Evolutionary conservation across 345 rosid genomes (phyloP).

Genomic region (Brassica carinata): DNA sequence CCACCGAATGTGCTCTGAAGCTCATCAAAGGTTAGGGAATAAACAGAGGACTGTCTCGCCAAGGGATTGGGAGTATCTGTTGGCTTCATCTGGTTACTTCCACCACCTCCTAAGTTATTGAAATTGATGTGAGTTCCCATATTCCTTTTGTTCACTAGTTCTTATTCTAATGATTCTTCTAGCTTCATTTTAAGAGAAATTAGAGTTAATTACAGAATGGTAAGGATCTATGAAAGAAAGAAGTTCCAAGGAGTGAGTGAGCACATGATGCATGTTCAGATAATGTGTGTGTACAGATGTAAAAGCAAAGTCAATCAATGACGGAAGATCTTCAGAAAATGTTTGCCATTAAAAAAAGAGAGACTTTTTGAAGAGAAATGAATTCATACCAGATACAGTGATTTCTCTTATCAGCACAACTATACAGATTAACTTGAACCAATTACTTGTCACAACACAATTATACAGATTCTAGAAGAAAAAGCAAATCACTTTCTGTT

Average conservation of each 20-base stretch:
- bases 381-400: background rate
- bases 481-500: background rate
- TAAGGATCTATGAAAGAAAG: background rate
- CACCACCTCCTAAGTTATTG: background rate
- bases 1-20: background rate
- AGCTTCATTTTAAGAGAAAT: background rate
- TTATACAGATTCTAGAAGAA: background rate
- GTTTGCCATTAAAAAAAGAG: background rate
- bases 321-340: background rate
- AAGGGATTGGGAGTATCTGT: background rate
- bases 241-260: background rate
- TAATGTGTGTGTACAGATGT: background rate
- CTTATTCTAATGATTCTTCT: background rate
- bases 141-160: background rate
- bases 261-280: too few species aligned
- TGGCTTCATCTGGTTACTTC: background rate
- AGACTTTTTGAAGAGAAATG: background rate
- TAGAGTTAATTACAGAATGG: background rate
- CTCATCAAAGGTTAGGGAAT: background rate
- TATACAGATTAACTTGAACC: background rate
- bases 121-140: background rate
- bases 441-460: background rate
- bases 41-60: background rate
- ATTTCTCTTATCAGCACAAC: background rate
- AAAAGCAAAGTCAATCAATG: background rate